Percentiles rank a stretch among this genome's conserved stretches.
Conservation (phyloP, 495 filamentous ascomycete species). For the Penicillium ochrochloron region DNA sequence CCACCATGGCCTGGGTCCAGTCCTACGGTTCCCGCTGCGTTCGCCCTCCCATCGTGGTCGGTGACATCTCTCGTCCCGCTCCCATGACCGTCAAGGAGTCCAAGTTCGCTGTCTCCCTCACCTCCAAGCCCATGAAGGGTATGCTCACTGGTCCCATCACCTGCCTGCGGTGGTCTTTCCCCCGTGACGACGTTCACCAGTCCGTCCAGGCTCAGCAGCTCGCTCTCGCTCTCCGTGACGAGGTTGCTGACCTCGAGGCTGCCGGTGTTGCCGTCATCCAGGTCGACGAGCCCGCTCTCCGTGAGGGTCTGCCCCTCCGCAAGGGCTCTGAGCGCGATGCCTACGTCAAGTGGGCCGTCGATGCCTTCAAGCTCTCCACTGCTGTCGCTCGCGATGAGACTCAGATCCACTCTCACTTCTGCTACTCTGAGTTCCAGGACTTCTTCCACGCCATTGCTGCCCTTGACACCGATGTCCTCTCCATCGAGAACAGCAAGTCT, state of each 20-base stretch:
- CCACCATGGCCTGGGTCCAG: constrained; percentile 98
- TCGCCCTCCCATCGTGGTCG: constrained; percentile 95
- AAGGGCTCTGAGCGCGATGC: constrained; percentile 87
- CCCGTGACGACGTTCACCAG: constrained; percentile 98
- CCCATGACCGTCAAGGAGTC: constrained; percentile 99
- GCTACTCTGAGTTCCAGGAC: constrained; percentile 99
- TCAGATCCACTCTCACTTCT: constrained; percentile 99
- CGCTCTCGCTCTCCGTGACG: constrained; percentile 95
- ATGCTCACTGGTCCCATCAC: constrained; percentile 99
- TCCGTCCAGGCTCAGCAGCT: constrained; percentile 98
- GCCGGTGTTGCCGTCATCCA: constrained; percentile 97
- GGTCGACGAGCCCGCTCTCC: constrained; percentile 98
- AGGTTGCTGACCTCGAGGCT: constrained; percentile 95
- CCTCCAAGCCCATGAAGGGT: constrained; percentile 99
- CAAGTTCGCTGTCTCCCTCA: constrained; percentile 94
- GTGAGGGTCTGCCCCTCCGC: constrained; percentile 97
- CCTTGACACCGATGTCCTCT: constrained; percentile 95
- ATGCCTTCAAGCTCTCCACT: constrained; percentile 93
- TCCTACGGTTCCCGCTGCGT: constrained; percentile 97
- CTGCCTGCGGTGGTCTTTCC: constrained; percentile 98
- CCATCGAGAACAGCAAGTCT: constrained; percentile 99
- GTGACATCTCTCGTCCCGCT: constrained; percentile 92
- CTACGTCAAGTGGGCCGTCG: constrained; percentile 95
- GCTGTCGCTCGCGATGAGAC: constrained; percentile 89
- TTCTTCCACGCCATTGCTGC: constrained; percentile 99